Conservation (phyloP, 2,329 filamentous ascomycete species). For the Fusarium virguliforme region DNA sequence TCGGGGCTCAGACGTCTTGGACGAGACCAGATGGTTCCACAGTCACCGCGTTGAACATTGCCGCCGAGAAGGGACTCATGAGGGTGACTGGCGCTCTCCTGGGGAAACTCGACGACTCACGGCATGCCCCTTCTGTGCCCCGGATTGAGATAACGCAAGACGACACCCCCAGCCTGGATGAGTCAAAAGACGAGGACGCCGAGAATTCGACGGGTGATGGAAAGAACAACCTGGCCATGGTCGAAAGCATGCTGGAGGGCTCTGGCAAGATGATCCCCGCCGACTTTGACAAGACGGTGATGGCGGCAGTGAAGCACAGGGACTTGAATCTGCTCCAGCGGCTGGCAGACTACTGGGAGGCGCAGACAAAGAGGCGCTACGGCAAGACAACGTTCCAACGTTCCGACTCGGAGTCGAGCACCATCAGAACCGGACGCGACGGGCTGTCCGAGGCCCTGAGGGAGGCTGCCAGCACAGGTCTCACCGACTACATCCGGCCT, state of each 20-base stretch:
- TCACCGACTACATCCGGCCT: neutral
- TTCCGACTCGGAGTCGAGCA: neutral
- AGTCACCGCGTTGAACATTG: neutral
- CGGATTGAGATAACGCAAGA: constrained; percentile 1
- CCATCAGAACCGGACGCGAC: neutral
- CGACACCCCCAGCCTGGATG: too few relatives aligned
- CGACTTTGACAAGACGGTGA: constrained; percentile 3
- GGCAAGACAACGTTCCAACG: neutral
- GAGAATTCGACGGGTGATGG: neutral
- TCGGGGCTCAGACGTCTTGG: neutral
- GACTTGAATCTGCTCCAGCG: neutral
- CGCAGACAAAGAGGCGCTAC: neutral
- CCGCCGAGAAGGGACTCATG: neutral
- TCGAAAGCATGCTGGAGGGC: neutral
- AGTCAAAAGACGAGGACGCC: neutral
- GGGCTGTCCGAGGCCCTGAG: neutral
- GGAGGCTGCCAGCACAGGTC: neutral
- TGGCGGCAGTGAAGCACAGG: neutral
- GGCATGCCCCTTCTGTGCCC: neutral
- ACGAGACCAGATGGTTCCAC: neutral
- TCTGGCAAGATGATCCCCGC: neutral
- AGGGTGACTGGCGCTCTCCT: neutral
- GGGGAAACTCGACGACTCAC: neutral
- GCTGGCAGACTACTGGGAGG: neutral
- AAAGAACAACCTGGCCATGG: neutral